These are phyloP conservation scores for Pholiota conissans DNA, from an alignment of 768 basidiomycete species.

Conservation along the genomic window DNA sequence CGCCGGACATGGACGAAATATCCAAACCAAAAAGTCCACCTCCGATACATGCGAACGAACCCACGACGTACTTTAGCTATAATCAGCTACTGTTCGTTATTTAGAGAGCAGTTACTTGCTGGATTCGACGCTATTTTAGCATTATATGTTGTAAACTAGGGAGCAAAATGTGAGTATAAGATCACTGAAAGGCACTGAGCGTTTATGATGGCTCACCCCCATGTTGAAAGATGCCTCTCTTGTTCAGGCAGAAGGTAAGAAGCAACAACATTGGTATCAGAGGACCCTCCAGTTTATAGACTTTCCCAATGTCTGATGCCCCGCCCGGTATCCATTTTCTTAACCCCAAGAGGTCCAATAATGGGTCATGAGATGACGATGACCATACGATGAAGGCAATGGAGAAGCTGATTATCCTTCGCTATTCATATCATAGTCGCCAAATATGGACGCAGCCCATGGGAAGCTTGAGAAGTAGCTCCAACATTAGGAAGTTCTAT, in stretches of 20 bases:
- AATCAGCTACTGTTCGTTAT: background rate
- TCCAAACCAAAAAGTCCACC: constrained; percentile 80
- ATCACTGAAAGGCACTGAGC: background rate
- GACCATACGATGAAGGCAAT: constrained; percentile 9
- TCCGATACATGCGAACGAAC: constrained; percentile 80
- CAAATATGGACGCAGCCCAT: background rate
- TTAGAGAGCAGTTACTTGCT: constrained; percentile 5
- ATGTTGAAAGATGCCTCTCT: background rate
- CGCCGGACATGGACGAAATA: constrained; percentile 82
- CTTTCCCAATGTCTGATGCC: background rate
- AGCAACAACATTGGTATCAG: background rate
- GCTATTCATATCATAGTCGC: background rate
- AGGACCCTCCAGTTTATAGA: constrained; percentile 6
- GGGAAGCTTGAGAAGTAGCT: background rate
- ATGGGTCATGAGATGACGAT: constrained; percentile 11
- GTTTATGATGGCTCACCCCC: constrained; percentile 6
- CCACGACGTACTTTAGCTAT: constrained; percentile 62
- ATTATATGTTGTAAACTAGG: constrained; percentile 24
- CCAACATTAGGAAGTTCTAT: background rate
- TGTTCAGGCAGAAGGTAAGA: background rate
- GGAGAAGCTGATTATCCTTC: constrained; percentile 12
- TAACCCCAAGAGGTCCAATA: constrained; percentile 10
- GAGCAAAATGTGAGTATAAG: background rate
- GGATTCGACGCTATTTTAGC: constrained; percentile 31
- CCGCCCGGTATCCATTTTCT: background rate